These are phyloP conservation scores for Fusarium haematococcum DNA, from an alignment of 2,329 filamentous ascomycete genomes.

Conservation along the genomic window DNA sequence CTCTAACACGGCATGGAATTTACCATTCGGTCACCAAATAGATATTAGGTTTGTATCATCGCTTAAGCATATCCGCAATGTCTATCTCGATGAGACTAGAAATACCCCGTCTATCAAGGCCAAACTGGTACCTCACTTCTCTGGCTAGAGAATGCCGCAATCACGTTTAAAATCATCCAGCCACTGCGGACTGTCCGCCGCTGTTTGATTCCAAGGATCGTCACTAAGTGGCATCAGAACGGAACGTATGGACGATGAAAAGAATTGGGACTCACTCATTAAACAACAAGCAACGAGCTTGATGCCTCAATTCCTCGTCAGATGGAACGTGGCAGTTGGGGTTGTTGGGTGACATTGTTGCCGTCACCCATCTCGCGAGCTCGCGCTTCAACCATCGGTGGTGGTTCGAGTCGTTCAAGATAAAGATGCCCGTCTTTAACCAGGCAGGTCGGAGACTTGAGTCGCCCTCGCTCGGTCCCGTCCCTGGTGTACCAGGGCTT, in stretches of 20 bases:
- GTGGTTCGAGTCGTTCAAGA: constrained; percentile 44
- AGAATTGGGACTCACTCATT: constrained; percentile 41
- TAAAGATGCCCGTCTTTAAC: constrained; percentile 29
- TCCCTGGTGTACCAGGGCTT: background rate
- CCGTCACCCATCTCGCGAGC: constrained; percentile 43
- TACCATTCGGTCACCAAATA: background rate
- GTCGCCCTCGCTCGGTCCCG: background rate
- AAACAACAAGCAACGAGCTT: constrained; percentile 50
- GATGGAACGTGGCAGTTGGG: constrained; percentile 49
- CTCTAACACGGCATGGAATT: background rate
- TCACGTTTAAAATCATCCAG: constrained; percentile 67
- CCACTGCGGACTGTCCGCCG: constrained; percentile 69
- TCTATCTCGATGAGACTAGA: background rate
- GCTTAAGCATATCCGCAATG: background rate
- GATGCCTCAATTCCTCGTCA: constrained; percentile 51
- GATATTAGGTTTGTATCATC: background rate
- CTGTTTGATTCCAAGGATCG: constrained; percentile 69
- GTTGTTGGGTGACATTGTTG: constrained; percentile 49
- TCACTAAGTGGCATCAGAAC: constrained; percentile 45
- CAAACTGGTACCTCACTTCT: background rate
- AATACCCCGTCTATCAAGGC: background rate
- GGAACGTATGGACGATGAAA: too few species aligned
- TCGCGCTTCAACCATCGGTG: constrained; percentile 42
- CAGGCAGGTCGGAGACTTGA: constrained; percentile 23
- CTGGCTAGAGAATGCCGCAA: constrained; percentile 53